phyloP scores from a whole-genome alignment of 2,329 filamentous ascomycete species.

The Juglanconis sp. region DNA sequence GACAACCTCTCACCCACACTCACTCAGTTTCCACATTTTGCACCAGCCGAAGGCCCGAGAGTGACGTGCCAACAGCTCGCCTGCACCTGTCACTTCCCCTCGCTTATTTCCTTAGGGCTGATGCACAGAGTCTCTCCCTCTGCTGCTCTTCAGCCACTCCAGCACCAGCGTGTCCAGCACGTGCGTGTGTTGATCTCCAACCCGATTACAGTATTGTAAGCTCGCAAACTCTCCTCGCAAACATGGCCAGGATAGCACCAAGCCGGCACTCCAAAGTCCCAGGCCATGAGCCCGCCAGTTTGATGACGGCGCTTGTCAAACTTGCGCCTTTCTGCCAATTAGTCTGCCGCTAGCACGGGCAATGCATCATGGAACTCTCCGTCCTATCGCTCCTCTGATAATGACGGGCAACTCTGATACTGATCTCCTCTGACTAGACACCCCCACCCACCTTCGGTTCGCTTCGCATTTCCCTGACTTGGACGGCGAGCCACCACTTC shows the following conservation, averaged over 20 bases:
- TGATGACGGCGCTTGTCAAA: background rate
- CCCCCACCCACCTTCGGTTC: background rate
- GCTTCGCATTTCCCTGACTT: background rate
- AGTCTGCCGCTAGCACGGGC: background rate
- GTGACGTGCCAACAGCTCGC: background rate
- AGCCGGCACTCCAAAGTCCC: no score
- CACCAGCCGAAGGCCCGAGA: background rate
- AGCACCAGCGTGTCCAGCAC: background rate
- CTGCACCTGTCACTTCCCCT: background rate
- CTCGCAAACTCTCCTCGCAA: no score
- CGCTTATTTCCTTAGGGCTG: slow-evolving; percentile 1
- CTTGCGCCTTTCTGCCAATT: background rate
- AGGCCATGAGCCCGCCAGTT: background rate
- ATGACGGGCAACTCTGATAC: background rate
- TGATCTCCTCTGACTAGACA: background rate
- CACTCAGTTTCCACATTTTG: slow-evolving; percentile 3
- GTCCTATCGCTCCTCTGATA: no score
- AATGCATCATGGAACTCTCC: background rate
- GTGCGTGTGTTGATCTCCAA: no score
- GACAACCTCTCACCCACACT: background rate
- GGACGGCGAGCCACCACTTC: background rate
- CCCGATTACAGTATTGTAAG: no score
- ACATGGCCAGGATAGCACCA: no score
- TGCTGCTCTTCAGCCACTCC: background rate
- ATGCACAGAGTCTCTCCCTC: background rate